A percentile compares a stretch with the other conserved stretches of the same genome.
Evolutionary conservation across 768 basidiomycete species (phyloP).

Genomic region (Rhodotorula toruloides): DNA sequence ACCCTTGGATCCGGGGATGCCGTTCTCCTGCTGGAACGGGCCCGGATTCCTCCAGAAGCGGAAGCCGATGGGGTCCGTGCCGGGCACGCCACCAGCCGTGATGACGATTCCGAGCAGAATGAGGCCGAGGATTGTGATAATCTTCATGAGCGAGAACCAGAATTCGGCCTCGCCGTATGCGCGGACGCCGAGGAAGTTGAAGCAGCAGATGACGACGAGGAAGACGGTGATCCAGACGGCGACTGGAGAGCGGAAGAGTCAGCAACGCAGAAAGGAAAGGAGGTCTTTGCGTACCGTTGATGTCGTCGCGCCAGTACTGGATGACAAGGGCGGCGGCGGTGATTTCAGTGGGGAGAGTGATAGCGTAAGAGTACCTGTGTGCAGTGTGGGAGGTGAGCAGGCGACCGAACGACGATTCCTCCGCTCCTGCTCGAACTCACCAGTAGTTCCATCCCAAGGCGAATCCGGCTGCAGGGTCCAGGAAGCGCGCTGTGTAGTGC

Average conservation of each 20-base stretch:
- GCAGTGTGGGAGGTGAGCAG: too few relatives aligned
- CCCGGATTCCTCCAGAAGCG: conserved; percentile 35
- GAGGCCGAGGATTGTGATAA: conserved; percentile 47
- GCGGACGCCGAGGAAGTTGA: conserved; percentile 41
- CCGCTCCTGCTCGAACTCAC: too few relatives aligned
- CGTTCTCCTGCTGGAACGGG: conserved; percentile 46
- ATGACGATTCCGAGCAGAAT: conserved; percentile 47
- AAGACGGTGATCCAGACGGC: conserved; percentile 11
- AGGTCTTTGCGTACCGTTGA: conserved; percentile 31
- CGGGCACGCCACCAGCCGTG: conserved; percentile 47
- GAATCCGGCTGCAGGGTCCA: conserved; percentile 44
- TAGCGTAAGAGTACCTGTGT: conserved; percentile 37
- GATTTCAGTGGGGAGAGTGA: conserved; percentile 20
- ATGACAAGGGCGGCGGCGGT: conserved; percentile 37
- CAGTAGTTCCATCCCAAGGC: conserved; percentile 24
- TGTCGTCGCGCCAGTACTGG: conserved; percentile 28
- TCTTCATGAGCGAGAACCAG: conserved; percentile 41
- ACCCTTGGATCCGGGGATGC: conserved; percentile 54
- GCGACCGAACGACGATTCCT: too few relatives aligned
- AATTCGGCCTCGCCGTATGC: conserved; percentile 45
- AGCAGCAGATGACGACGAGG: conserved; percentile 25
- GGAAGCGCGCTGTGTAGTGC: conserved; percentile 51
- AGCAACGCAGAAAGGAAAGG: too few relatives aligned
- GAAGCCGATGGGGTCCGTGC: conserved; percentile 45
- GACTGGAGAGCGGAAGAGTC: too few relatives aligned